These are phyloP conservation scores for Apiospora marii DNA, from an alignment of 2,329 filamentous ascomycete species.

Conservation along the genomic window DNA sequence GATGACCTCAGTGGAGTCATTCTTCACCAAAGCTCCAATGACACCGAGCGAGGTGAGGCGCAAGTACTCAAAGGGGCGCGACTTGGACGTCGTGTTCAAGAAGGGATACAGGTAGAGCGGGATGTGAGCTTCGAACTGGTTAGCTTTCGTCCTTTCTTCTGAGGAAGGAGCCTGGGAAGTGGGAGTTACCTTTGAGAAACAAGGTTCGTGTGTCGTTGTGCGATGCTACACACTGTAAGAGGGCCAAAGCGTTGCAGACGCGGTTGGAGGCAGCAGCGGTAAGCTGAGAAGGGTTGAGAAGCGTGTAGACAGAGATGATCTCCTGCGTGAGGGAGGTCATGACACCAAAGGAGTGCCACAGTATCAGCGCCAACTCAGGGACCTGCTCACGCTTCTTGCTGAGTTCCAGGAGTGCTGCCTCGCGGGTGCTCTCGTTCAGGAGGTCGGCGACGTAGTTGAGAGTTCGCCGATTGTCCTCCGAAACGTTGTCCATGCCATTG, in stretches of 20 bases:
- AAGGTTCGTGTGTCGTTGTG: slow-evolving; percentile 95
- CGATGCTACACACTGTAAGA: slow-evolving; percentile 95
- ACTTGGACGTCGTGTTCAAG: slow-evolving; percentile 98
- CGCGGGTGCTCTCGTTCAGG: slow-evolving; percentile 84
- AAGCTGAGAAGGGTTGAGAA: slow-evolving; percentile 95
- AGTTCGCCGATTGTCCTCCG: slow-evolving; percentile 92
- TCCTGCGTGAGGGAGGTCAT: slow-evolving; percentile 98
- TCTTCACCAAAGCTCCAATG: slow-evolving; percentile 97
- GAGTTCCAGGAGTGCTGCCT: slow-evolving; percentile 90
- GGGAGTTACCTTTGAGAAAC: slow-evolving; percentile 80
- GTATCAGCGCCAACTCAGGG: slow-evolving; percentile 90
- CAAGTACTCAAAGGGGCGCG: slow-evolving; percentile 95
- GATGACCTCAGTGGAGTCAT: slow-evolving; percentile 97
- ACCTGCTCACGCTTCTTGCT: slow-evolving; percentile 99
- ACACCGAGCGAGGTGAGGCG: slow-evolving; percentile 95
- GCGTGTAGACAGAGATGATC: slow-evolving; percentile 97
- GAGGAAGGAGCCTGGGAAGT: not conserved
- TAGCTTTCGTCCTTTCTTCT: slow-evolving; percentile 20
- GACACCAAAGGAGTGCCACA: slow-evolving; percentile 99
- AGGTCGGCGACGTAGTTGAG: slow-evolving; percentile 92
- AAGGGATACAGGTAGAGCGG: slow-evolving; percentile 98
- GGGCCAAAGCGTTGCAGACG: slow-evolving; percentile 94
- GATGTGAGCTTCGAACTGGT: slow-evolving; percentile 77
- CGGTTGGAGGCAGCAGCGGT: slow-evolving; percentile 97
- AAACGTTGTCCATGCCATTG: slow-evolving; percentile 70